Conservation (phyloP, 177 flowering plant genomes). For the Telopea speciosissima region DNA sequence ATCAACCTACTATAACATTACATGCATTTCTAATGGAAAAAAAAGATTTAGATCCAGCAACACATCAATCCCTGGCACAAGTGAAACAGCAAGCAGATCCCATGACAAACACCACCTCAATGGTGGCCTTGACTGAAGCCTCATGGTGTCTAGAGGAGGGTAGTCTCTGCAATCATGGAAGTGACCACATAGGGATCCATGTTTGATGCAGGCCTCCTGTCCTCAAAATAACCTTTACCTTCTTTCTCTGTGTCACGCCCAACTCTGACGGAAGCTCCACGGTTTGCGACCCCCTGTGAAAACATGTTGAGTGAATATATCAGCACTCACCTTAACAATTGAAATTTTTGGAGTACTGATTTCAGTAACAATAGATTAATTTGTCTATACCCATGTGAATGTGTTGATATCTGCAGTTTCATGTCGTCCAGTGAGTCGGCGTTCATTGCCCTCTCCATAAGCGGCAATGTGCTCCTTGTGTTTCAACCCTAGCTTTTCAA, state of each 20-base stretch:
- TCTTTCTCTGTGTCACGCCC: constrained; percentile 67
- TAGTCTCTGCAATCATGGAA: constrained; percentile 71
- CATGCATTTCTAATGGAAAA: neutral
- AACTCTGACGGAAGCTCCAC: constrained; percentile 70
- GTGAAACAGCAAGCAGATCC: constrained; percentile 2
- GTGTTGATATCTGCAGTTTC: constrained; percentile 76
- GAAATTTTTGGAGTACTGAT: neutral
- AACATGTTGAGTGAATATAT: neutral
- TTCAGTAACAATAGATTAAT: neutral
- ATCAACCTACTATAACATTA: neutral
- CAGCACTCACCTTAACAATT: neutral
- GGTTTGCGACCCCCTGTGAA: constrained; percentile 66
- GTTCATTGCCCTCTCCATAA: constrained; percentile 85
- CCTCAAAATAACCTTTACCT: constrained; percentile 76
- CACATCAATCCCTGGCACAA: neutral
- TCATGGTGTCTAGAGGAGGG: constrained; percentile 48
- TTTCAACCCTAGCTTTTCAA: constrained; percentile 53
- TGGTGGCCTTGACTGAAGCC: neutral
- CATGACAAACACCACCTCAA: neutral
- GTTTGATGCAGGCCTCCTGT: constrained; percentile 82
- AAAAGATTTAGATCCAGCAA: neutral
- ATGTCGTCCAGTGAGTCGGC: constrained; percentile 78
- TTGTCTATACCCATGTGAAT: constrained; percentile 60
- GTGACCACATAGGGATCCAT: constrained; percentile 74
- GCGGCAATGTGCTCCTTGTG: constrained; percentile 91